Base-by-base conservation (phyloP, 2,329 filamentous ascomycete species). In the Scopulariopsis brevicaulis region DNA sequence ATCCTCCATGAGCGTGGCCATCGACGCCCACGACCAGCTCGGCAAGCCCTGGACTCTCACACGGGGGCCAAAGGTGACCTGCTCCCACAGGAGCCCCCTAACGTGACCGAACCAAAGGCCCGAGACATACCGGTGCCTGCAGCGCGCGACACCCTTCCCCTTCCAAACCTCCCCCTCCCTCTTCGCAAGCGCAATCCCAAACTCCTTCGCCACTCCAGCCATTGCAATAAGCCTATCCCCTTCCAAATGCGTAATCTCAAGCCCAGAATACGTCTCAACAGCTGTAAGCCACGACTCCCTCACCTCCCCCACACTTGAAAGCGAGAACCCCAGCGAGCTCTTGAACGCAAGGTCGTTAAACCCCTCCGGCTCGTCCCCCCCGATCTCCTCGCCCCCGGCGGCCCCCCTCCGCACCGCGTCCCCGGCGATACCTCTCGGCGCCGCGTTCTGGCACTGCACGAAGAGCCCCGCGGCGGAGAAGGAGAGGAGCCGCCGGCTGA, bases 371-470 rank as follows among this genome's bases (percentile, higher is more conserved):
- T 40, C 15, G 11, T 18, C 37, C 37, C 15, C 37, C 37, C 37
- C 11, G 5, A 40, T 3, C 5, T 14, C 37, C 37, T 12, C 37
- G 4, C 3, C 12, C 12, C 11, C 37, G 12, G 37, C 11, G 11
- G 11, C 37, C 12, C 12, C 5, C 37, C 11, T 18, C 3, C 37
- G 5, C 37, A 32, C 28, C 28, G 28, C 28, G 28, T 40, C 37
- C 5, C 37, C 37, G 3, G 15, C 37, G 12, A 40, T 40, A 3
- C 12, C 11, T 10, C 11, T 12, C 37, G 37, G 37, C 12, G 12
- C 15, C 4, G 12, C 37, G 37, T 65, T 54, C 64, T 58, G 55
- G 59, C 60, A 59, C 15, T n/a, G 8, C 46, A 20, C 18, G n/a
- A 50, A 20, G n/a, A 50, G 46, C 8, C 22, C 15, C 15, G 18